These are phyloP conservation scores for Claviceps sp. DNA, from an alignment of 2,329 filamentous ascomycete genomes.

Conservation along the genomic window DNA sequence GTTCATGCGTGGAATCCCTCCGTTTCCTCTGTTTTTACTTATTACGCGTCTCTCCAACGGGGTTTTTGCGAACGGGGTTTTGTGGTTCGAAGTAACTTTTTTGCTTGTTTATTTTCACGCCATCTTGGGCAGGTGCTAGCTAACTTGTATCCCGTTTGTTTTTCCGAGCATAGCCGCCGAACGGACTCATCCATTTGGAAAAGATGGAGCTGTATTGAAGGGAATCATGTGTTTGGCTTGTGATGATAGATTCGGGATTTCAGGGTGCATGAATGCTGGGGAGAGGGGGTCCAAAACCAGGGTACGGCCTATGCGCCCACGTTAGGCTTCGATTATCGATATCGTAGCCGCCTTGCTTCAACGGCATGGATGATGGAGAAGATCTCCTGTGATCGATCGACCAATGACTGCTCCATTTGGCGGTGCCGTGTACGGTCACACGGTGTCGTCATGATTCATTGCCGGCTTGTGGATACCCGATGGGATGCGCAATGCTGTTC, in stretches of 20 bases:
- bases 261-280: not conserved
- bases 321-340: not conserved
- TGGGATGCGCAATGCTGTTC: not conserved
- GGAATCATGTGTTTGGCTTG: not conserved
- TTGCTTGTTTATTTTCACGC: not conserved
- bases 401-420: not conserved
- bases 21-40: not conserved
- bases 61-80: not conserved
- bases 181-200: conserved; percentile 50
- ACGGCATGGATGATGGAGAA: not conserved
- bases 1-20: conserved; percentile 18
- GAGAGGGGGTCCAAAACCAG: not conserved
- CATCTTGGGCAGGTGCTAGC: not conserved
- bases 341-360: not conserved
- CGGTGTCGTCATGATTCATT: not conserved
- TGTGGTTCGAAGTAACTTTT: not conserved
- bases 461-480: not conserved
- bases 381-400: not conserved
- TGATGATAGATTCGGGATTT: not conserved
- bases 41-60: not conserved
- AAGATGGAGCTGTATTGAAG: conserved; percentile 28
- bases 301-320: not conserved
- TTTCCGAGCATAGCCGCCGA: conserved; percentile 39
- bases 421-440: not conserved
- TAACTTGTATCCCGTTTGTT: not conserved